These are phyloP conservation scores for Colletotrichum sp. DNA, from an alignment of 2,329 filamentous ascomycete genomes.

Conservation along the genomic window DNA sequence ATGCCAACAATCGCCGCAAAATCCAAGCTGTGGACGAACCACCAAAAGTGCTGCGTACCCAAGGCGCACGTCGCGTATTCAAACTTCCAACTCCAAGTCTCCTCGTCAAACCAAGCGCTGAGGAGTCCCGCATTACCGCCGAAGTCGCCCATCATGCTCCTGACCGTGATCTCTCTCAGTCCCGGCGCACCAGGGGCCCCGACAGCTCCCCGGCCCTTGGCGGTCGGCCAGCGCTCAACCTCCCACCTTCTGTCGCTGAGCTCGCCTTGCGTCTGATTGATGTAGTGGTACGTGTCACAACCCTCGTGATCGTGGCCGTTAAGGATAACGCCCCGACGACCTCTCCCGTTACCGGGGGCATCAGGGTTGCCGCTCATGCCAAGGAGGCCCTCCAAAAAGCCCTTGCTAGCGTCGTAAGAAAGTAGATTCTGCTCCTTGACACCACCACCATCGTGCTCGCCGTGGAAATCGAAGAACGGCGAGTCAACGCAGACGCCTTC, in stretches of 20 bases:
- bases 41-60: constrained; percentile 93
- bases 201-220: constrained; percentile 44
- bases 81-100: constrained; percentile 77
- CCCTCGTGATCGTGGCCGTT: constrained; percentile 97
- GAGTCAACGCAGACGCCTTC: constrained; percentile 83
- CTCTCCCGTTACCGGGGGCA: constrained; percentile 66
- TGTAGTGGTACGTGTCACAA: constrained; percentile 87
- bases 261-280: constrained; percentile 64
- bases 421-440: constrained; percentile 93
- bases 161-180: constrained; percentile 87
- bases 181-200: constrained; percentile 58
- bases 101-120: constrained; percentile 85
- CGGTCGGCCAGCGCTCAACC: constrained; percentile 52
- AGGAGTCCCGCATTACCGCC: constrained; percentile 90
- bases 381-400: constrained; percentile 84
- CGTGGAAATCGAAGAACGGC: constrained; percentile 83
- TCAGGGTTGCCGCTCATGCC: constrained; percentile 71
- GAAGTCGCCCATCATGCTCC: constrained; percentile 98
- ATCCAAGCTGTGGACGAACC: constrained; percentile 82
- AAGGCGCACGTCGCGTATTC: constrained; percentile 81
- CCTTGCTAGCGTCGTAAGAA: constrained; percentile 71
- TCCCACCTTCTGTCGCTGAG: constrained; percentile 54
- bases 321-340: constrained; percentile 78
- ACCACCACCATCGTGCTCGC: constrained; percentile 65
- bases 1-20: constrained; percentile 47